These are phyloP conservation scores for Ophiocordyceps camponoti-saundersi DNA, from an alignment of 2,329 filamentous ascomycete species.

Conservation along the genomic window DNA sequence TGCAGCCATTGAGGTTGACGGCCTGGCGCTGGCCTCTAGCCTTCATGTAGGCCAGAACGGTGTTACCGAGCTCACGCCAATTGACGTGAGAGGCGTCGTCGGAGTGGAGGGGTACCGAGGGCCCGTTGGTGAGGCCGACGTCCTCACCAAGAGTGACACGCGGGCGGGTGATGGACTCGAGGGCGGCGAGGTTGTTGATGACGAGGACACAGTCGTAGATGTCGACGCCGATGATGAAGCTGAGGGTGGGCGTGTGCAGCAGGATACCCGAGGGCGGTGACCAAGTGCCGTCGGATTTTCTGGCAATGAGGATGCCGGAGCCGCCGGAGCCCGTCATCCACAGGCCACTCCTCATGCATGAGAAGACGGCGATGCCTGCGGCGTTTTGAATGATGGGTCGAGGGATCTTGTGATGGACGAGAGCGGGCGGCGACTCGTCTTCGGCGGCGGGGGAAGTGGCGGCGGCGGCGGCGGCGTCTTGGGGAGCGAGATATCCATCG, in stretches of 20 bases:
- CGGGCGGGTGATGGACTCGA: constrained; percentile 50
- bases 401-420: constrained; percentile 14
- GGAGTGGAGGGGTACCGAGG: constrained; percentile 33
- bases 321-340: constrained; percentile 26
- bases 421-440: not conserved
- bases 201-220: constrained; percentile 65
- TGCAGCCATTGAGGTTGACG: constrained; percentile 64
- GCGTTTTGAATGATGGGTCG: constrained; percentile 32
- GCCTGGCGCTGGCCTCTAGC: constrained; percentile 65
- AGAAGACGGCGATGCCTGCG: constrained; percentile 43
- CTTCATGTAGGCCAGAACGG: constrained; percentile 68
- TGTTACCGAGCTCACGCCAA: constrained; percentile 36
- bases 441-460: not conserved
- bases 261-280: constrained; percentile 57
- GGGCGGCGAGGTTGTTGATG: constrained; percentile 50
- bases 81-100: constrained; percentile 12
- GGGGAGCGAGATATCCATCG: constrained; percentile 34
- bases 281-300: constrained; percentile 43
- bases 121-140: constrained; percentile 45
- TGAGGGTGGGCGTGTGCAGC: constrained; percentile 51
- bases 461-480: not conserved
- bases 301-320: constrained; percentile 41
- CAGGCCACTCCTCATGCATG: not conserved
- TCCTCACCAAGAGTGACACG: constrained; percentile 53
- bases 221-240: constrained; percentile 56